These are phyloP conservation scores for Alternaria tenuissima DNA, from an alignment of 2,329 filamentous ascomycete species.

Conservation along the genomic window DNA sequence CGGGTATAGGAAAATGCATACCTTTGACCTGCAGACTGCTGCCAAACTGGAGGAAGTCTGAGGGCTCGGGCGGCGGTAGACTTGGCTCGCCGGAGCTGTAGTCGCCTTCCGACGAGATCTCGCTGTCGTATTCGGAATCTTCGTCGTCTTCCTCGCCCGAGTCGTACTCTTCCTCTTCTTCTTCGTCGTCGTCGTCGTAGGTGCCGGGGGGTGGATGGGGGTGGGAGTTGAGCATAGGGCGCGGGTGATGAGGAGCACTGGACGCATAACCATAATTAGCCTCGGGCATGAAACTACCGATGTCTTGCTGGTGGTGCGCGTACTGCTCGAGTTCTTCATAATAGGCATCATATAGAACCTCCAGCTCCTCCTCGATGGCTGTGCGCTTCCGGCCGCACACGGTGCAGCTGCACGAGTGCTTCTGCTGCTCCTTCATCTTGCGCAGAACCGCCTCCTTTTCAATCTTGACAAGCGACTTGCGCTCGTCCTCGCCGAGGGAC, in stretches of 20 bases:
- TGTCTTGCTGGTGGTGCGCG: constrained; percentile 82
- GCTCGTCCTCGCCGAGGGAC: constrained; percentile 89
- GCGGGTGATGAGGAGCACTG: constrained; percentile 66
- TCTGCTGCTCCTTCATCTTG: constrained; percentile 99
- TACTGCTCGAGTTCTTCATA: constrained; percentile 98
- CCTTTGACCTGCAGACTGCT: constrained; percentile 95
- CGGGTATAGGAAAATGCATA: constrained; percentile 46
- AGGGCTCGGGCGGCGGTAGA: constrained; percentile 71
- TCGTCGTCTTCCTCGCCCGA: constrained; percentile 65
- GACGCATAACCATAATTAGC: constrained; percentile 66
- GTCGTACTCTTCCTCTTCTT: constrained; percentile 59
- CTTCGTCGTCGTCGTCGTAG: constrained; percentile 58
- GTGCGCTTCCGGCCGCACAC: constrained; percentile 96
- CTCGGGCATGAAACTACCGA: constrained; percentile 72
- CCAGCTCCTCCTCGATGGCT: constrained; percentile 96
- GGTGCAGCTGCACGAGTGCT: constrained; percentile 97
- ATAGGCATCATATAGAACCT: constrained; percentile 97
- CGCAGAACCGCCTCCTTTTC: constrained; percentile 97
- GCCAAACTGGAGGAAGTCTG: constrained; percentile 96
- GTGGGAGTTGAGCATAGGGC: constrained; percentile 66
- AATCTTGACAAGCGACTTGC: constrained; percentile 94
- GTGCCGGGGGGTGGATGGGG: constrained; percentile 72
- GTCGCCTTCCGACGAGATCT: constrained; percentile 73
- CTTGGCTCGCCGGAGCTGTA: constrained; percentile 70
- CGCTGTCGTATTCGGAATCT: constrained; percentile 58